Conservation (phyloP, 805 yeast genomes). For the Candida incommunis region DNA sequence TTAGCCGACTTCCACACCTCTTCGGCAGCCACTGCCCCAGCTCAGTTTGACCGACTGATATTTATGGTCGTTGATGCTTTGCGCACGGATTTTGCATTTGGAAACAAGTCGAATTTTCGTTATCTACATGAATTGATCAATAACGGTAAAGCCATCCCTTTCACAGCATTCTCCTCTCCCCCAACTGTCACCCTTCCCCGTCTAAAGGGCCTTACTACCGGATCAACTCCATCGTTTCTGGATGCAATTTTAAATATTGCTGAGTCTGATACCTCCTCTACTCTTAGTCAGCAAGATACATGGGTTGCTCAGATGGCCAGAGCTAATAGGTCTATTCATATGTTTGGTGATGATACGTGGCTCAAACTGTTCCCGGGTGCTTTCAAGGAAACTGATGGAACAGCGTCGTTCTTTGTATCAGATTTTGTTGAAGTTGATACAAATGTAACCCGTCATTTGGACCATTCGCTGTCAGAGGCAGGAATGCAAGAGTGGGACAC, state of each 20-base stretch:
- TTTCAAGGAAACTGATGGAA: constrained; percentile 65
- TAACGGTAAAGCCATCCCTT: constrained; percentile 64
- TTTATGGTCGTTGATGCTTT: constrained; percentile 88
- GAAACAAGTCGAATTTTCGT: constrained; percentile 47
- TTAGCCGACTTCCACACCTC: constrained; percentile 19
- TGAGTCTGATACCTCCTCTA: constrained; percentile 66
- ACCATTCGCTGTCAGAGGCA: constrained; percentile 35
- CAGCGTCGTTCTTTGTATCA: constrained; percentile 85
- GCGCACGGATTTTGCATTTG: constrained; percentile 74
- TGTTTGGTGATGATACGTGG: constrained; percentile 99
- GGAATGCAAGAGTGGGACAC: constrained; percentile 56
- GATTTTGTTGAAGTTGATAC: constrained; percentile 90
- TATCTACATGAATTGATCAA: constrained; percentile 52
- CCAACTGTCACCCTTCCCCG: constrained; percentile 96
- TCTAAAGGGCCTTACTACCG: constrained; percentile 84
- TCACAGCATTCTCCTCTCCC: constrained; percentile 84
- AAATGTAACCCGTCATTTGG: constrained; percentile 83
- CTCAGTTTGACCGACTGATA: constrained; percentile 53
- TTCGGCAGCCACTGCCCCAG: constrained; percentile 10
- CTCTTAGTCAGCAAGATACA: constrained; percentile 64
- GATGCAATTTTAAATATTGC: constrained; percentile 92
- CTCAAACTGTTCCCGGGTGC: constrained; percentile 65
- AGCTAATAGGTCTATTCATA: constrained; percentile 39
- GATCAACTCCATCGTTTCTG: constrained; percentile 84
- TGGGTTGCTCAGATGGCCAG: constrained; percentile 61